Evolutionary conservation across 345 rosid species (phyloP).

Genomic region (Boechera stricta): DNA sequence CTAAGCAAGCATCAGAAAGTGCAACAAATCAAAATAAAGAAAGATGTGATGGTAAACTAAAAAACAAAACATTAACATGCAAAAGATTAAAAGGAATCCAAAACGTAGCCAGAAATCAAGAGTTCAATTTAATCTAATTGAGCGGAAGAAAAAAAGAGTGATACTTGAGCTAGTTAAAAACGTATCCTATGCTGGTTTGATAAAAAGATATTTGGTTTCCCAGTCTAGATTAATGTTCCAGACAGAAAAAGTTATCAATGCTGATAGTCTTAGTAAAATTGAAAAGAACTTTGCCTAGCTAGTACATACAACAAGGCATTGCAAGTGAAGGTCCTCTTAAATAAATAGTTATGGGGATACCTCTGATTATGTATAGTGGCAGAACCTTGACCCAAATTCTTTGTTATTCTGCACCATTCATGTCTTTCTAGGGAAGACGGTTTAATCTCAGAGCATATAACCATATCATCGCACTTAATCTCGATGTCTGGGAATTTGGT

Average conservation of each 20-base stretch:
- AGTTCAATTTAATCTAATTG: not conserved
- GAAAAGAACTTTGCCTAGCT: not conserved
- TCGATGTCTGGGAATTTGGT: conserved; percentile 68
- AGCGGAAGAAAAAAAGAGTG: not conserved
- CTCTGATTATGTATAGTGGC: conserved; percentile 74
- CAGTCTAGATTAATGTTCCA: not conserved
- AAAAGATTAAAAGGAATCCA: not conserved
- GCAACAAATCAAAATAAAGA: not conserved
- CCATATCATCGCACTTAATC: conserved; percentile 60
- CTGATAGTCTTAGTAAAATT: not conserved
- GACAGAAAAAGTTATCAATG: not conserved
- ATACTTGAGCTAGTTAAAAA: not conserved
- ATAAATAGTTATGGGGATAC: conserved; percentile 37
- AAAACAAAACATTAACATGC: conserved; percentile 14
- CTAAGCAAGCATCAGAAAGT: conserved; percentile 49
- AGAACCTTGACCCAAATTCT: conserved; percentile 59
- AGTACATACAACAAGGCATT: not conserved
- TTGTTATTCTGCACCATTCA: conserved; percentile 85
- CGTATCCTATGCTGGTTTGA: not conserved
- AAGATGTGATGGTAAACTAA: not conserved
- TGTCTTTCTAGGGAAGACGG: conserved; percentile 55
- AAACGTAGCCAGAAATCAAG: not conserved
- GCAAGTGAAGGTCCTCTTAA: not conserved
- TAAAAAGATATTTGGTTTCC: not conserved
- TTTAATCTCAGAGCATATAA: conserved; percentile 61